Evolutionary conservation across 1,284 basidiomycete species (phyloP).

Genomic region (Ceratobasidium theobromae): DNA sequence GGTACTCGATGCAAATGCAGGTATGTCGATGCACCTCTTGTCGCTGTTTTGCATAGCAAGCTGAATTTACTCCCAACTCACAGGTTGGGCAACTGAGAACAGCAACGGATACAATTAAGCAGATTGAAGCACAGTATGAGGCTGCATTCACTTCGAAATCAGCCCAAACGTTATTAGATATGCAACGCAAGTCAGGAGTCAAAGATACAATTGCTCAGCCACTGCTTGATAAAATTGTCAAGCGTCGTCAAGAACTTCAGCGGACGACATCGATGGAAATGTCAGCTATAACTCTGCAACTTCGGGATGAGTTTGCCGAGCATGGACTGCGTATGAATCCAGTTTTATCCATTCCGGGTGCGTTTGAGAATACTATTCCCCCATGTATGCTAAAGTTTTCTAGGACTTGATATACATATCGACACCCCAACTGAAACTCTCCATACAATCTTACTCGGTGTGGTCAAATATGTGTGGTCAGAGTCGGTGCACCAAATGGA

Average conservation of each 20-base stretch:
- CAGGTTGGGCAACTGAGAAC: slow-evolving; percentile 32
- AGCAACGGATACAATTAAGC: slow-evolving; percentile 30
- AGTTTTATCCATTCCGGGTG: background rate
- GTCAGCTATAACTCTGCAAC: background rate
- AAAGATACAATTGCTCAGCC: slow-evolving; percentile 20
- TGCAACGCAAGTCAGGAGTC: background rate
- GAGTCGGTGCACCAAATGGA: slow-evolving; percentile 31
- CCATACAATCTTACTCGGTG: slow-evolving; percentile 46
- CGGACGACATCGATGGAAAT: background rate
- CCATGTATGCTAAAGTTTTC: background rate
- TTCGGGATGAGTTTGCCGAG: background rate
- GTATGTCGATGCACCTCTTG: background rate
- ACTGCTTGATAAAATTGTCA: background rate
- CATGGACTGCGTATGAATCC: background rate
- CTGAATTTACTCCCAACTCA: background rate
- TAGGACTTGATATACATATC: slow-evolving; percentile 42
- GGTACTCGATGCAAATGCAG: slow-evolving; percentile 2
- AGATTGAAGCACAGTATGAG: slow-evolving; percentile 30
- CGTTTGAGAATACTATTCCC: background rate
- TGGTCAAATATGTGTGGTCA: slow-evolving; percentile 48
- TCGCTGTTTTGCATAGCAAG: background rate
- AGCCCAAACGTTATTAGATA: background rate
- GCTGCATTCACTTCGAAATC: slow-evolving; percentile 2
- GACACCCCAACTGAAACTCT: slow-evolving; percentile 47
- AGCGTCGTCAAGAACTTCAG: background rate